Evolutionary conservation across 805 yeast genomes (phyloP), one percentile per base, ranked within the genome.

Genomic region (Ogataea nitratoaversa): DNA sequence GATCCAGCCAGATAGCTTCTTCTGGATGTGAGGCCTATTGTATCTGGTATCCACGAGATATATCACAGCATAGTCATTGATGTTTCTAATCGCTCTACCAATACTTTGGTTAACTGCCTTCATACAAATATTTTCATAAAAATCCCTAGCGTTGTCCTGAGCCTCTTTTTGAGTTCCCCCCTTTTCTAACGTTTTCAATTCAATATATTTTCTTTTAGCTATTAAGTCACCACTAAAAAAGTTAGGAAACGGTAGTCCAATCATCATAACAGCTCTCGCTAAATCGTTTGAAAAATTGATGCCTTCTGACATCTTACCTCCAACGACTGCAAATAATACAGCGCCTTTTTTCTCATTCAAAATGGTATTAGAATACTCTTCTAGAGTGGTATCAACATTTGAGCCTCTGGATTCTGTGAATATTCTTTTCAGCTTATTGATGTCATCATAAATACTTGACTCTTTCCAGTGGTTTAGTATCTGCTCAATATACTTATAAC

Each of bases 231-330:
- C 95, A 20, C 93, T 81, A 52, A 73, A 75, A 0, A 83, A 74
- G 59, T 89, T 91, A 0, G 98, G 97, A 52, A 74, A 91, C 2
- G 98, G 97, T 30, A 91, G 59, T 0, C 97, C 98, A 11, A 87
- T 68, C 84, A 91, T 82, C 2, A 86, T 66, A 0, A 91, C 90
- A 0, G 86, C 89, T 42, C 97, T 68, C 1, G 96, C 96, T n/a
- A 91, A 63, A 30, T 82, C 79, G 54, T 89, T 91, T 9, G 90
- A 76, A 58, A 91, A 90, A 56, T 90, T 90, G 32, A 90, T 91
- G 5, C 98, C 98, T 60, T 90, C 98, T 0, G 95, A 86, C 64
- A 90, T 70, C 54, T 83, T 83, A 0, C 97, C 98, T 2, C 96
- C 96, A 13, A 91, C 95, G 1, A 91, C 95, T 0, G 96, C 79